Base-by-base conservation (phyloP, 495 filamentous ascomycete species). In the Aspergillus bertholletiae region DNA sequence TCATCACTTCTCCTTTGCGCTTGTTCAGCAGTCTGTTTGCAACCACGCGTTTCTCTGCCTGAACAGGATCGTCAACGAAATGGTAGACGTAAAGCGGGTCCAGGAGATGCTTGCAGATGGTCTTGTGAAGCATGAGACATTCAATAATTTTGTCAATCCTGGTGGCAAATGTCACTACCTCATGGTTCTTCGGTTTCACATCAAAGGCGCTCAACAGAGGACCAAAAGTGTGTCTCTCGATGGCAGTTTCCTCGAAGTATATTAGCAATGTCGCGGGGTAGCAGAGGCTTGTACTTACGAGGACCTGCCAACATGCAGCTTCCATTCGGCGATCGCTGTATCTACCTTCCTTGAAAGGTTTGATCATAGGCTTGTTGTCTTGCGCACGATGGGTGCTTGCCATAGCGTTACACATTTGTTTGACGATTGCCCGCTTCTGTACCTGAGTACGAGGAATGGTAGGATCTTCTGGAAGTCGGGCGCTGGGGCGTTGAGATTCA, bases 71-170 rank as follows among this genome's bases (percentile, higher is more conserved):
- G 15, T 74, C 66, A n/a, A 73, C 58, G 21, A 76, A 59, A 0
- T 24, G 17, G 32, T 63, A 32, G 21, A 67, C 44, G 43, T 68
- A 75, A 4, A 52, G 23, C 0, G 68, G 49, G 34, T 69, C 71
- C 15, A 75, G 45, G 11, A 75, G 37, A 40, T 76, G 73, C 56
- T 74, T 74, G 60, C 69, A 72, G 13, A 74, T 66, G 0, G 71
- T 71, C 51, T 75, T 74, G 39, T 68, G 68, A 7, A 41, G 21
- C 7, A 26, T 13, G 7, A 60, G 37, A 2, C 20, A 30, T 18
- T 58, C 49, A 3, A 62, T 35, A 4, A 58, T 53, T 17, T 39
- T 43, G 11, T 48, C 30, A 11, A 61, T 37, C 15, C 59, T 48
- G 41, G 55, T 8, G 7, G 30, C 20, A 26, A 62, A 56, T 5